Percentiles rank a stretch among this genome's conserved stretches.
These are phyloP conservation scores for Lichtheimia hyalospora DNA, from an alignment of 371 early-diverging fungal genomes.

Conservation along the genomic window DNA sequence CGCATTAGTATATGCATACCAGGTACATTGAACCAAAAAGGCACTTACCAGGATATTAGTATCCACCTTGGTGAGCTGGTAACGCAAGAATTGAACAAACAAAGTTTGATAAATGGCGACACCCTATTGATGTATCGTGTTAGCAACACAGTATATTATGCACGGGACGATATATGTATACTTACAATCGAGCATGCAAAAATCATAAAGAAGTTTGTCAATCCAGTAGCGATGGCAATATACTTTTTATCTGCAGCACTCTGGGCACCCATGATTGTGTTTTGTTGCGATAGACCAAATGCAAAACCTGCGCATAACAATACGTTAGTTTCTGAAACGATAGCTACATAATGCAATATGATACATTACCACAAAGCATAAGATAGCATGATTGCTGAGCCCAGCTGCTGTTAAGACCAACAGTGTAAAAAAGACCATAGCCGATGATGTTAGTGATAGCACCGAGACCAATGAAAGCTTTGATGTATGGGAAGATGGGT, in stretches of 20 bases:
- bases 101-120: conserved; percentile 38
- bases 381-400: conserved; percentile 43
- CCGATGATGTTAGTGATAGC: conserved; percentile 35
- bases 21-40: too few species aligned
- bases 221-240: conserved; percentile 65
- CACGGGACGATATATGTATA: neutral
- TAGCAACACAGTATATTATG: neutral
- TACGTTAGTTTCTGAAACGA: neutral
- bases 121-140: conserved; percentile 14
- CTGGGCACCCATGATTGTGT: conserved; percentile 60
- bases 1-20: too few species aligned
- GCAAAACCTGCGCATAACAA: conserved; percentile 36
- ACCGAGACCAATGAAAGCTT: conserved; percentile 29
- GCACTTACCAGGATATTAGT: conserved; percentile 9
- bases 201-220: conserved; percentile 38
- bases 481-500: conserved; percentile 26
- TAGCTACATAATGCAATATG: too few species aligned
- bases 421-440: conserved; percentile 42
- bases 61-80: conserved; percentile 9
- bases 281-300: conserved; percentile 65
- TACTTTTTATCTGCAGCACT: conserved; percentile 46
- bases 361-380: conserved; percentile 26
- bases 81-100: conserved; percentile 12
- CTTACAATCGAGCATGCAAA: conserved; percentile 31
- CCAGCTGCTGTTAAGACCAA: conserved; percentile 33